phyloP scores from a whole-genome alignment of 73 alveolate species.

The Symbiodinium natans region DNA sequence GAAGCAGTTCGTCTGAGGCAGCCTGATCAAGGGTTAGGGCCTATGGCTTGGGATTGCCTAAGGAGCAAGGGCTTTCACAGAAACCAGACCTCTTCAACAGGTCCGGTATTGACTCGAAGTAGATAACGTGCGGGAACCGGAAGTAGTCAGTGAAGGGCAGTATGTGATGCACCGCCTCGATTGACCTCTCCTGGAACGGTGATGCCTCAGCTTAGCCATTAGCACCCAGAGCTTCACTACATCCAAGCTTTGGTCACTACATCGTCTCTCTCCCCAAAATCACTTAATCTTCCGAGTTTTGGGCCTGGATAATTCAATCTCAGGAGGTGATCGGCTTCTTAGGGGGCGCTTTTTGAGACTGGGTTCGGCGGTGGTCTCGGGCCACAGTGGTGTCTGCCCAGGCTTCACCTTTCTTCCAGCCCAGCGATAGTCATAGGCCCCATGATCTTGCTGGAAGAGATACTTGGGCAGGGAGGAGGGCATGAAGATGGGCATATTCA shows the following conservation, averaged over 20 bases:
- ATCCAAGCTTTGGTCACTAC: background rate
- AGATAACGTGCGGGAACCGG: constrained; percentile 53
- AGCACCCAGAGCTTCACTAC: background rate
- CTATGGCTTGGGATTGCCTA: no score
- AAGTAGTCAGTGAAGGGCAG: constrained; percentile 59
- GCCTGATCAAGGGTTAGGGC: background rate
- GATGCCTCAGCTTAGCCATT: background rate
- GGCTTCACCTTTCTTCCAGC: background rate
- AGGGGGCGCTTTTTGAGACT: no score
- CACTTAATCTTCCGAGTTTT: no score
- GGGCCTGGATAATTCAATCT: no score
- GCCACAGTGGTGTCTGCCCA: constrained; percentile 18
- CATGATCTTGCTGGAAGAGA: constrained; percentile 24
- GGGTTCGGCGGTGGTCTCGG: background rate
- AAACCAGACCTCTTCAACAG: background rate
- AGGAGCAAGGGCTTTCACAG: no score
- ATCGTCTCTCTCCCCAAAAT: background rate
- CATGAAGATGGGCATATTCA: constrained; percentile 92
- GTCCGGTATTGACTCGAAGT: constrained; percentile 80
- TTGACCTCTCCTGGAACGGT: background rate
- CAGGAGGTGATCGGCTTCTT: no score
- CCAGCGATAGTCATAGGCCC: constrained; percentile 64
- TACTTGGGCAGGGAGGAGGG: constrained; percentile 33
- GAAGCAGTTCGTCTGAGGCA: constrained; percentile 29
- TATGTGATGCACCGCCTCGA: background rate